phyloP scores from a whole-genome alignment of 441 rosid species.

The Mallotus repandus region DNA sequence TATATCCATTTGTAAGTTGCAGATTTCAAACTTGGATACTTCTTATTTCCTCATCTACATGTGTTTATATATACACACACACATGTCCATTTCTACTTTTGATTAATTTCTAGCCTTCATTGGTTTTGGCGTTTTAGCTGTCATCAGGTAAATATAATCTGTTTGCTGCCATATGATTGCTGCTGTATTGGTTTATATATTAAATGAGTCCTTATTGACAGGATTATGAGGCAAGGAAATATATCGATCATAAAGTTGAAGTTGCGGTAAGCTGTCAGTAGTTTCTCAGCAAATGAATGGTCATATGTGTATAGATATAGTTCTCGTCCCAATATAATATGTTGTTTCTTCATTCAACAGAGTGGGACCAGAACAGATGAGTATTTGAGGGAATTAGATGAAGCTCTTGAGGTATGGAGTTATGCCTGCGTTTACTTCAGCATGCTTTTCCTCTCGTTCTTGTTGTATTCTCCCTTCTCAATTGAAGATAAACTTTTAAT shows the following conservation, averaged over 20 bases:
- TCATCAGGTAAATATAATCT: slow-evolving; percentile 6
- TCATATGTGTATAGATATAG: no score
- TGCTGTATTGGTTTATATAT: slow-evolving; percentile 9
- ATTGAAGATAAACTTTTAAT: background rate
- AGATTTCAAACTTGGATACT: slow-evolving; percentile 11
- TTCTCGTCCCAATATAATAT: slow-evolving; percentile 6
- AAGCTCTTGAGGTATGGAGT: slow-evolving; percentile 74
- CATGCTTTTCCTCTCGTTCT: slow-evolving; percentile 11
- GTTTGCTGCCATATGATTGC: background rate
- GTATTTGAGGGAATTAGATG: slow-evolving; percentile 72
- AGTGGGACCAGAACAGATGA: slow-evolving; percentile 76
- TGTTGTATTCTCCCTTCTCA: background rate
- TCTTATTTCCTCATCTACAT: background rate
- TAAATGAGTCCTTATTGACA: slow-evolving; percentile 22
- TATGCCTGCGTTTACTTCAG: slow-evolving; percentile 13
- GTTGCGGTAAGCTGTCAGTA: slow-evolving; percentile 49
- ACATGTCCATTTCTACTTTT: no score
- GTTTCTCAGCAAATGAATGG: no score
- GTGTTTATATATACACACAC: no score
- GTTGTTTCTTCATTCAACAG: slow-evolving; percentile 37
- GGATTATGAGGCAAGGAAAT: slow-evolving; percentile 77
- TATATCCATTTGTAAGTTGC: slow-evolving; percentile 83
- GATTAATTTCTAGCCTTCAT: background rate
- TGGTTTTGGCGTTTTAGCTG: background rate
- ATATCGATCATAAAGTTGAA: slow-evolving; percentile 78